A percentile compares a stretch with the other conserved stretches of the same genome.
phyloP scores from a whole-genome alignment of 2,329 filamentous ascomycete genomes.

The Orbilia ellipsospora region DNA sequence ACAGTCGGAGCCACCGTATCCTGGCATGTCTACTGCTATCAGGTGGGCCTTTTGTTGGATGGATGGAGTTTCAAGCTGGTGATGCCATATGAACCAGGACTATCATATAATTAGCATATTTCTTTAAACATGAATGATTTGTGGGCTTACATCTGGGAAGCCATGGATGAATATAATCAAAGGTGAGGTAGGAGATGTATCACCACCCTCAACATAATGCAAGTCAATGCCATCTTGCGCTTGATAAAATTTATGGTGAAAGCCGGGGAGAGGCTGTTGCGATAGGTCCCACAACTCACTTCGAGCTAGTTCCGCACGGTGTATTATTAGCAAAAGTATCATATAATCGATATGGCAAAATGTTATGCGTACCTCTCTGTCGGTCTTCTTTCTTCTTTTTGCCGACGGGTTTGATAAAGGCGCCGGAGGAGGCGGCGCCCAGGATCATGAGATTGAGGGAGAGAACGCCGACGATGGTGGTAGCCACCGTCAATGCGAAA shows the following conservation, averaged over 20 bases:
- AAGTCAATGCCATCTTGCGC: constrained; percentile 38
- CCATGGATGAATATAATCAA: constrained; percentile 48
- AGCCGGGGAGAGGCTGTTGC: constrained; percentile 45
- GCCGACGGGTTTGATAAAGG: constrained; percentile 36
- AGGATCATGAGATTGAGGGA: constrained; percentile 38
- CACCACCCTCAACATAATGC: constrained; percentile 51
- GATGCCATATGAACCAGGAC: constrained; percentile 54
- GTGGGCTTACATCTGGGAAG: constrained; percentile 43
- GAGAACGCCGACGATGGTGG: constrained; percentile 32
- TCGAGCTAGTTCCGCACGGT: constrained; percentile 19
- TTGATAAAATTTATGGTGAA: constrained; percentile 45
- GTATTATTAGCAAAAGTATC: constrained; percentile 1
- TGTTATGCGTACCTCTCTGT: constrained; percentile 24
- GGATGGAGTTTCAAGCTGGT: constrained; percentile 40
- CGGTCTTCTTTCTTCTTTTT: constrained; percentile 52
- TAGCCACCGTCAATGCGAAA: constrained; percentile 19
- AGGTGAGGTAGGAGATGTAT: constrained; percentile 35
- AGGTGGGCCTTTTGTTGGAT: constrained; percentile 50
- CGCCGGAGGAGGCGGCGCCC: constrained; percentile 32
- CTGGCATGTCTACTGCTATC: constrained; percentile 50
- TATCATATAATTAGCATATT: not conserved
- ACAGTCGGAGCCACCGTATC: constrained; percentile 43
- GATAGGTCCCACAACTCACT: constrained; percentile 51
- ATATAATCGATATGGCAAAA: not conserved
- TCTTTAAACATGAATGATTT: not conserved